phyloP scores from a whole-genome alignment of 305 asterid genomes.

The Solanum chacoense region DNA sequence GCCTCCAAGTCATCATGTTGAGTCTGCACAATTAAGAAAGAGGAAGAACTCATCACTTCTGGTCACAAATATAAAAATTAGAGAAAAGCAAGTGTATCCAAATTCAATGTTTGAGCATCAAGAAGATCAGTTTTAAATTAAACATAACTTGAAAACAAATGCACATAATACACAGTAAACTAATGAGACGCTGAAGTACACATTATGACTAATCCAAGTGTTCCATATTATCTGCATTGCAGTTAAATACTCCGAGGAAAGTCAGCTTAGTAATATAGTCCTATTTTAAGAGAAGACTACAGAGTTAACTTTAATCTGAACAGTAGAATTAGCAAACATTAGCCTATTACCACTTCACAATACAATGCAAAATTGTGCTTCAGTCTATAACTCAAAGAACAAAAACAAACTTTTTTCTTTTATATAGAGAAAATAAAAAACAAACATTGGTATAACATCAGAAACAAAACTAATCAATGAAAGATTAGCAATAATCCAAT shows the following conservation, averaged over 20 bases:
- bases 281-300: neutral
- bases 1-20: slow-evolving; percentile 68
- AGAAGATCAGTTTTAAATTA: neutral
- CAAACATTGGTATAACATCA: neutral
- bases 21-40: slow-evolving; percentile 24
- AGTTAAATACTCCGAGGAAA: neutral
- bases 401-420: neutral
- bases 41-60: neutral
- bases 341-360: neutral
- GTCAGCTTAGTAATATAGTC: neutral
- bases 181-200: neutral
- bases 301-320: neutral
- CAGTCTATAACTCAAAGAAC: neutral
- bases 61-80: neutral
- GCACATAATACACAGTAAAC: neutral
- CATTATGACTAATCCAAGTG: neutral
- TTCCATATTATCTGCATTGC: neutral
- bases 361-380: neutral
- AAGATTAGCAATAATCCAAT: neutral
- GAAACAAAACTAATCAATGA: neutral
- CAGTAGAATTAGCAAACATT: neutral
- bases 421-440: neutral
- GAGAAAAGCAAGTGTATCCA: neutral
- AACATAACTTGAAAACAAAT: neutral
- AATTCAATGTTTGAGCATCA: neutral